Evolutionary conservation across 306 rosid species (phyloP).

Genomic region (Trifolium subterraneum): DNA sequence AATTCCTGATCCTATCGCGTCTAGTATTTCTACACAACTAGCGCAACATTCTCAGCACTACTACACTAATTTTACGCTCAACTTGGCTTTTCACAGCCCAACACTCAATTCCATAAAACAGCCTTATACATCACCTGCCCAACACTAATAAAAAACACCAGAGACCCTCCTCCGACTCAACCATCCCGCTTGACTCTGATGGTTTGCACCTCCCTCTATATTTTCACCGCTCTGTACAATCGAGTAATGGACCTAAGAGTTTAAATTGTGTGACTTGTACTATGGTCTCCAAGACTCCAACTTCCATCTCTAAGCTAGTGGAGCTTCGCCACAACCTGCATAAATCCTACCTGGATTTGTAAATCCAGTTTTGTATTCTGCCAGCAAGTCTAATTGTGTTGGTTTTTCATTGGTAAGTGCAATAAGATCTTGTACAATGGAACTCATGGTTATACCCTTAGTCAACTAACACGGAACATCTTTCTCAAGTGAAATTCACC

Average conservation of each 20-base stretch:
- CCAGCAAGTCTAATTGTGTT: not conserved
- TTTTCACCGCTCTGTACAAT: not conserved
- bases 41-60: not conserved
- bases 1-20: not conserved
- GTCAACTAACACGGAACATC: conserved; percentile 17
- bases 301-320: not conserved
- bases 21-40: not conserved
- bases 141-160: not conserved
- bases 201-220: not conserved
- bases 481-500: not conserved
- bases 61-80: not conserved
- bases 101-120: not conserved
- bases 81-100: not conserved
- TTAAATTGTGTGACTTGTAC: not conserved
- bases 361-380: not conserved
- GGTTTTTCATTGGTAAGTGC: conserved; percentile 8
- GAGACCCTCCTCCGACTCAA: not conserved
- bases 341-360: not conserved
- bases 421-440: conserved; percentile 22
- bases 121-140: not conserved
- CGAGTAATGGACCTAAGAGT: not conserved
- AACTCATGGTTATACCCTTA: conserved; percentile 8
- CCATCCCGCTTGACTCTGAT: not conserved
- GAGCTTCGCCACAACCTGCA: not conserved
- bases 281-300: not conserved